Evolutionary conservation across 108 stramenopile genomes (phyloP).

Genomic region (Cyclotella choctawhatcheeana): DNA sequence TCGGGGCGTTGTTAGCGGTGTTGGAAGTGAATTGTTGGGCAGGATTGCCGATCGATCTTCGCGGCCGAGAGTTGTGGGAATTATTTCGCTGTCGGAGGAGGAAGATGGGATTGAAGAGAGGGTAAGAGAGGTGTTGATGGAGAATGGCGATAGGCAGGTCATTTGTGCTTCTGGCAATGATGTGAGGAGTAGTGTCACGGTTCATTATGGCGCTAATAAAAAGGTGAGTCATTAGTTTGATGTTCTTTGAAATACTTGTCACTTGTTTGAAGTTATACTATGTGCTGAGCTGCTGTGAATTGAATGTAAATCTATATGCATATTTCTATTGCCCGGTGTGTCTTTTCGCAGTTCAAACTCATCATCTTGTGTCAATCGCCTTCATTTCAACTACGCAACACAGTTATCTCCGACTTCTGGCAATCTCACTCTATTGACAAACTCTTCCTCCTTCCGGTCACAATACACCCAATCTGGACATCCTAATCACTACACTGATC

Average conservation of each 20-base stretch:
- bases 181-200: constrained; percentile 57
- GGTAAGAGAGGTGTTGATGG: constrained; percentile 46
- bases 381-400: not conserved
- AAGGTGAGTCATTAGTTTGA: constrained; percentile 41
- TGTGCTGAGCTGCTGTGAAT: too few relatives aligned
- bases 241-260: not conserved
- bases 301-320: too few relatives aligned
- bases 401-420: constrained; percentile 11
- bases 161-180: constrained; percentile 14
- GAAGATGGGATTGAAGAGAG: constrained; percentile 68
- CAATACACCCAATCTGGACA: constrained; percentile 50
- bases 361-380: not conserved
- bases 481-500: constrained; percentile 27
- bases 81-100: constrained; percentile 73
- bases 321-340: too few relatives aligned
- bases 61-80: constrained; percentile 84
- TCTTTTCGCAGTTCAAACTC: not conserved
- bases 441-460: constrained; percentile 70
- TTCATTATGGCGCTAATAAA: constrained; percentile 74
- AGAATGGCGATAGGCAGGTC: constrained; percentile 53
- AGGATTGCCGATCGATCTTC: not conserved
- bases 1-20: constrained; percentile 43
- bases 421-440: constrained; percentile 76
- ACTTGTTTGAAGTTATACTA: not conserved
- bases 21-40: not conserved